Conservation (phyloP, 352 stramenopile species). For the Phytophthora fragariaefolia region DNA sequence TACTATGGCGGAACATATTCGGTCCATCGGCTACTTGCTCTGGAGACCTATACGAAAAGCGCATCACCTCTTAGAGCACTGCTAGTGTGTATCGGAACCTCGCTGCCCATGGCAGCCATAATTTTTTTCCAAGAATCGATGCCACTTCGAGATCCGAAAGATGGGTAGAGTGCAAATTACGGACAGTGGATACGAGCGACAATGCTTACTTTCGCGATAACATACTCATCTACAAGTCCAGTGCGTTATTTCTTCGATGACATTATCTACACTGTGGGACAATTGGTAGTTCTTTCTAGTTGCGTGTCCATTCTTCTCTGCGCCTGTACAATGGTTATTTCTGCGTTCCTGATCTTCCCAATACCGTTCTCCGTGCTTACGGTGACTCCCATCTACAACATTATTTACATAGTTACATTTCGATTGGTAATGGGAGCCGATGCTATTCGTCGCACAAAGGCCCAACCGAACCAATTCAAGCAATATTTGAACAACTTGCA, state of each 20-base stretch:
- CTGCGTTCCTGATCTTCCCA: conserved; percentile 15
- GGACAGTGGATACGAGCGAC: conserved; percentile 24
- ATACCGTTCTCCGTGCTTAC: conserved; percentile 17
- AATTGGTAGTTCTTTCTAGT: conserved; percentile 10
- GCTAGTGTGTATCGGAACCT: conserved; percentile 19
- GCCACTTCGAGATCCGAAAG: conserved; percentile 19
- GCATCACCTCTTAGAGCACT: conserved; percentile 9
- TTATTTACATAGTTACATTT: conserved; percentile 4
- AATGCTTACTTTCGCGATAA: conserved; percentile 9
- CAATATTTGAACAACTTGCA: conserved; percentile 5
- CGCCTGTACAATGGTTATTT: conserved; percentile 11
- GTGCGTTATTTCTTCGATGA: conserved; percentile 8
- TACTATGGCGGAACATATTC: conserved; percentile 27
- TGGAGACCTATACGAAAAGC: conserved; percentile 15
- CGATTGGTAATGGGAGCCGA: not conserved
- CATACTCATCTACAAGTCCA: conserved; percentile 7
- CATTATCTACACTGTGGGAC: not conserved
- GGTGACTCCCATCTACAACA: conserved; percentile 16
- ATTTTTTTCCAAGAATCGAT: conserved; percentile 27
- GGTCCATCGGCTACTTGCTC: conserved; percentile 24
- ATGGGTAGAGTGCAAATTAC: conserved; percentile 21
- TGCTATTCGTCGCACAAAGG: not conserved
- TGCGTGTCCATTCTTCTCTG: conserved; percentile 10
- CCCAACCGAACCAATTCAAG: conserved; percentile 1
- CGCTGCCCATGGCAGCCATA: conserved; percentile 18